Conservation (phyloP, 441 rosid genomes). For the Pelargonium citronellum region DNA sequence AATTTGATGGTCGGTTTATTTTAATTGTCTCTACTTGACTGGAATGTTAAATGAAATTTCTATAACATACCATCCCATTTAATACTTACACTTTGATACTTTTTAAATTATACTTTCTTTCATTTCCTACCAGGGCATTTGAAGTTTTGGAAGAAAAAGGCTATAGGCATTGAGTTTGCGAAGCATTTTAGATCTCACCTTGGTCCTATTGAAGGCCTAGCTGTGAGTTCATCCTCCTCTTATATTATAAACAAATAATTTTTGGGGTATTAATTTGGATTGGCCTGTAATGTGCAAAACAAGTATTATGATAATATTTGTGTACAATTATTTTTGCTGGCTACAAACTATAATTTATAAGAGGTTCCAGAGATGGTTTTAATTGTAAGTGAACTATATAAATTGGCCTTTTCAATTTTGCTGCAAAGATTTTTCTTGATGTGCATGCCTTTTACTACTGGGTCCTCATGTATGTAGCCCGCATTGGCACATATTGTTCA, state of each 20-base stretch:
- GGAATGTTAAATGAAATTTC: background rate
- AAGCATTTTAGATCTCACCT: constrained; percentile 3
- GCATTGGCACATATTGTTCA: background rate
- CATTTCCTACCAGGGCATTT: background rate
- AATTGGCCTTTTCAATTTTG: background rate
- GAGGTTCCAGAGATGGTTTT: background rate
- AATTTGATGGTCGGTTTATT: background rate
- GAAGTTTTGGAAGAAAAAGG: constrained; percentile 4
- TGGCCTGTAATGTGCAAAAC: background rate
- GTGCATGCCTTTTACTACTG: background rate
- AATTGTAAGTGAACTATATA: background rate
- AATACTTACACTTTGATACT: background rate
- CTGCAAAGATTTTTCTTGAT: background rate
- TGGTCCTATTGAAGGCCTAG: background rate
- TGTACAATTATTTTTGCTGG: background rate
- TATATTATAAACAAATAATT: background rate
- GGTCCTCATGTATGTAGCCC: background rate
- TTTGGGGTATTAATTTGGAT: background rate
- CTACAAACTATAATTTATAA: background rate
- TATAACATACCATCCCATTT: too few species aligned
- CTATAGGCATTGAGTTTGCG: background rate
- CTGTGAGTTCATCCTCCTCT: background rate
- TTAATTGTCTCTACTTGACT: background rate
- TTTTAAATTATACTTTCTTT: background rate
- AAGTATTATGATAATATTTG: background rate